These are phyloP conservation scores for Vaccinium corymbosum DNA, from an alignment of 148 eudicot species.

Conservation along the genomic window DNA sequence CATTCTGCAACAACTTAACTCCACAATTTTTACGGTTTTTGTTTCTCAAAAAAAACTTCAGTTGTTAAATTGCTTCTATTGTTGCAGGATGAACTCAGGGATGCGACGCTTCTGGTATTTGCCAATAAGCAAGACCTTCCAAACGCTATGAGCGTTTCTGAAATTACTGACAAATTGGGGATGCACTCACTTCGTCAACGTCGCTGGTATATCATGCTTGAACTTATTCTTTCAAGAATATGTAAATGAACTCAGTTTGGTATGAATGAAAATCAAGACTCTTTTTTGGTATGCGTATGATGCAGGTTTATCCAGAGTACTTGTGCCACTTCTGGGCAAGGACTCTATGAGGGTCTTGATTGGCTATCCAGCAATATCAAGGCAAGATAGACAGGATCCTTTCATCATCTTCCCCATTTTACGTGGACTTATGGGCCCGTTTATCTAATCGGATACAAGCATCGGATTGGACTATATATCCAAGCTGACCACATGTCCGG, in stretches of 20 bases:
- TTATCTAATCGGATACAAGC: not conserved
- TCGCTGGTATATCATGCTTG: constrained; percentile 29
- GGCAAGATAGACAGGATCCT: constrained; percentile 26
- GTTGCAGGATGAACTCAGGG: constrained; percentile 39
- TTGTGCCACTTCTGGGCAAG: constrained; percentile 59
- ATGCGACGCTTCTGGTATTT: constrained; percentile 44
- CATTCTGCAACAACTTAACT: not conserved
- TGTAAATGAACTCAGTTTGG: not conserved
- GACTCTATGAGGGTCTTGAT: constrained; percentile 64
- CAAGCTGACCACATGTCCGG: too few species aligned
- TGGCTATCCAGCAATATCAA: constrained; percentile 63
- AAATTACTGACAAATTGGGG: constrained; percentile 61
- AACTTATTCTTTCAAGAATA: not conserved
- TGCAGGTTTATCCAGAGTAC: constrained; percentile 63
- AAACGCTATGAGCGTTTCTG: constrained; percentile 58
- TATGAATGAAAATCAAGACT: not conserved
- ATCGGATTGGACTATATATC: too few species aligned
- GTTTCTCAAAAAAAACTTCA: too few species aligned
- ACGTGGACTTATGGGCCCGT: too few species aligned
- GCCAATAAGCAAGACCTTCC: constrained; percentile 79
- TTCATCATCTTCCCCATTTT: not conserved
- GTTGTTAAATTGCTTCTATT: not conserved
- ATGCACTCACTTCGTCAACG: constrained; percentile 55
- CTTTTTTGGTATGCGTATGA: not conserved
- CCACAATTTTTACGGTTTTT: not conserved